These are phyloP conservation scores for Aspergillus pseudonomiae DNA, from an alignment of 2,329 filamentous ascomycete species.

Conservation along the genomic window DNA sequence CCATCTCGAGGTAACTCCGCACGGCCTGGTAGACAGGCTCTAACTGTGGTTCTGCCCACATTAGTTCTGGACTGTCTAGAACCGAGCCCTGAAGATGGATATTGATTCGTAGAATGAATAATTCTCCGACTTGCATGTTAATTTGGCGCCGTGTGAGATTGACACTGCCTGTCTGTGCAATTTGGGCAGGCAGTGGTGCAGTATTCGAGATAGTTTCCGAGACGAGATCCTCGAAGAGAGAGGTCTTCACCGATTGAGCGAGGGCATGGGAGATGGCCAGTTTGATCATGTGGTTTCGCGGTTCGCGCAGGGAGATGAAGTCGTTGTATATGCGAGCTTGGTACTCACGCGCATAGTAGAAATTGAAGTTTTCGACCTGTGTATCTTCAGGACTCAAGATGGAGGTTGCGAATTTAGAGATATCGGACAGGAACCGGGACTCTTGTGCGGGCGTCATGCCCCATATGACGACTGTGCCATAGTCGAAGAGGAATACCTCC, in stretches of 20 bases:
- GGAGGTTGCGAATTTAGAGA: slow-evolving; percentile 90
- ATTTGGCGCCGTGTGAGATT: slow-evolving; percentile 85
- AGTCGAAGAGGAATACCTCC: slow-evolving; percentile 95
- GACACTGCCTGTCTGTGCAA: slow-evolving; percentile 90
- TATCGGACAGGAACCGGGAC: slow-evolving; percentile 86
- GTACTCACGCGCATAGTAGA: slow-evolving; percentile 98
- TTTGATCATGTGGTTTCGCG: slow-evolving; percentile 97
- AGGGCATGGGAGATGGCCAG: slow-evolving; percentile 94
- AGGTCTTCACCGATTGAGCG: slow-evolving; percentile 96
- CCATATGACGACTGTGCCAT: slow-evolving; percentile 97
- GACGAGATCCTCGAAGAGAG: slow-evolving; percentile 92
- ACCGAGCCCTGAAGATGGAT: slow-evolving; percentile 97
- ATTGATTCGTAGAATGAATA: slow-evolving; percentile 96
- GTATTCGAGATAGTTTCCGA: slow-evolving; percentile 91
- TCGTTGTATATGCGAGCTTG: slow-evolving; percentile 99
- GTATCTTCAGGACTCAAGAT: slow-evolving; percentile 86
- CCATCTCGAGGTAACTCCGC: slow-evolving; percentile 95
- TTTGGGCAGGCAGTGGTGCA: slow-evolving; percentile 89
- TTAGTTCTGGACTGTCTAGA: slow-evolving; percentile 93
- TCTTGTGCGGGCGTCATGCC: slow-evolving; percentile 93
- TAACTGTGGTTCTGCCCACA: slow-evolving; percentile 97
- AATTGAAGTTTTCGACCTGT: slow-evolving; percentile 97
- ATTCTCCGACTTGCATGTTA: slow-evolving; percentile 99
- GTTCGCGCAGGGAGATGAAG: slow-evolving; percentile 92
- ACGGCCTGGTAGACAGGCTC: slow-evolving; percentile 97